These are phyloP conservation scores for Periconia macrospinosa DNA, from an alignment of 2,329 filamentous ascomycete genomes.

Conservation along the genomic window DNA sequence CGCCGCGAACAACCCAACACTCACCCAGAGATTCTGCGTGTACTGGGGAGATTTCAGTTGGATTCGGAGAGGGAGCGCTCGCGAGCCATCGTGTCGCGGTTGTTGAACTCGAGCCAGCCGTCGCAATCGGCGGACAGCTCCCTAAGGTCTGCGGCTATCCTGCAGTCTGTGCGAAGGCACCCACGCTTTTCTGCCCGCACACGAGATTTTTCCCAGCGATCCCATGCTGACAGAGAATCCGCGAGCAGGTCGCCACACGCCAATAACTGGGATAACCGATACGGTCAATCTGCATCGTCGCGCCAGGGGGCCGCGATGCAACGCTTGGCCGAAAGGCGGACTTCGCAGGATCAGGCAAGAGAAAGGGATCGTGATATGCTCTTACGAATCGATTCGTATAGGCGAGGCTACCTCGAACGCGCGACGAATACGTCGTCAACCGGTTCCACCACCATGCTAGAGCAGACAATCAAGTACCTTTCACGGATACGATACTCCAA, in stretches of 20 bases:
- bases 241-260: conserved; percentile 16
- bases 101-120: conserved; percentile 24
- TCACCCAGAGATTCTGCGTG: conserved; percentile 43
- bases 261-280: conserved; percentile 26
- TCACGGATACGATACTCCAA: conserved; percentile 58
- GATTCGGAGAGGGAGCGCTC: conserved; percentile 36
- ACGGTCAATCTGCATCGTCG: conserved; percentile 20
- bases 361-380: conserved; percentile 24
- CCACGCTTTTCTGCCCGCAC: conserved; percentile 43
- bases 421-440: conserved; percentile 19
- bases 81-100: conserved; percentile 26
- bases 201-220: conserved; percentile 43
- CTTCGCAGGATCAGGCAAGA: conserved; percentile 12
- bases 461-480: conserved; percentile 64
- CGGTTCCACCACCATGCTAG: conserved; percentile 48
- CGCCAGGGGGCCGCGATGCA: conserved; percentile 31
- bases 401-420: conserved; percentile 31
- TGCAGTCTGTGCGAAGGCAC: conserved; percentile 44
- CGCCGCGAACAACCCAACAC: conserved; percentile 42
- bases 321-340: conserved; percentile 30
- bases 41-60: conserved; percentile 40
- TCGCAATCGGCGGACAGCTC: conserved; percentile 34
- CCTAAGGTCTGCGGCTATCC: conserved; percentile 44
- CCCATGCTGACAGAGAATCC: conserved; percentile 44
- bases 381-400: conserved; percentile 27